These are phyloP conservation scores for Penicillium argentinense DNA, from an alignment of 495 filamentous ascomycete species.

Conservation along the genomic window DNA sequence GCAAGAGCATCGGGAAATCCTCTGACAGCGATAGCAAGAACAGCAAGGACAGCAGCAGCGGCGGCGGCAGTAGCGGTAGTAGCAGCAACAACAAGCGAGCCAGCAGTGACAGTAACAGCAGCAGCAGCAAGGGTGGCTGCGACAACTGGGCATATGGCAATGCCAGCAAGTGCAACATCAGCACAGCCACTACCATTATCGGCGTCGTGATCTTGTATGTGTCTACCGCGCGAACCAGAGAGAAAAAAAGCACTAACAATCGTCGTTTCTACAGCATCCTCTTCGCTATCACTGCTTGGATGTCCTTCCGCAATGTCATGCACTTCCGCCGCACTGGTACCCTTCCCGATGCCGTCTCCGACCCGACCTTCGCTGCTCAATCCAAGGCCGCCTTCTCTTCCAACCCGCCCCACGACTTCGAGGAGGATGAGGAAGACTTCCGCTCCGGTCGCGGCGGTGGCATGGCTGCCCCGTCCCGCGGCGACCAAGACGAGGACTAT, in stretches of 20 bases:
- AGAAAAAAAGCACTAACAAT: slow-evolving; percentile 12
- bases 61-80: slow-evolving; percentile 11
- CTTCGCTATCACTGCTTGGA: slow-evolving; percentile 67
- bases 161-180: slow-evolving; percentile 63
- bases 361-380: slow-evolving; percentile 52
- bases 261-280: slow-evolving; percentile 55
- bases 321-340: slow-evolving; percentile 77
- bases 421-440: slow-evolving; percentile 51
- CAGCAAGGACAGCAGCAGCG: slow-evolving; percentile 3
- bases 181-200: slow-evolving; percentile 74
- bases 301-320: slow-evolving; percentile 75
- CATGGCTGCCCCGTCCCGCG: slow-evolving; percentile 31
- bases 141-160: slow-evolving; percentile 55
- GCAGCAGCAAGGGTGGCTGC: slow-evolving; percentile 38
- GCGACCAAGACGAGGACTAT: slow-evolving; percentile 48
- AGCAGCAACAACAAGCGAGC: slow-evolving; percentile 16
- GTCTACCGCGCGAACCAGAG: background rate
- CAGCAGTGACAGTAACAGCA: slow-evolving; percentile 18
- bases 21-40: too few relatives aligned
- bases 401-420: slow-evolving; percentile 49
- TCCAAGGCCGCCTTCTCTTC: slow-evolving; percentile 52
- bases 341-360: slow-evolving; percentile 63
- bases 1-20: slow-evolving; percentile 43
- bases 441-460: slow-evolving; percentile 40
- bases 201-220: slow-evolving; percentile 80